A percentile compares a stretch with the other conserved stretches of the same genome.
Evolutionary conservation across 176 grass and related monocot genomes (phyloP).

Genomic region (Elaeis guineensis): DNA sequence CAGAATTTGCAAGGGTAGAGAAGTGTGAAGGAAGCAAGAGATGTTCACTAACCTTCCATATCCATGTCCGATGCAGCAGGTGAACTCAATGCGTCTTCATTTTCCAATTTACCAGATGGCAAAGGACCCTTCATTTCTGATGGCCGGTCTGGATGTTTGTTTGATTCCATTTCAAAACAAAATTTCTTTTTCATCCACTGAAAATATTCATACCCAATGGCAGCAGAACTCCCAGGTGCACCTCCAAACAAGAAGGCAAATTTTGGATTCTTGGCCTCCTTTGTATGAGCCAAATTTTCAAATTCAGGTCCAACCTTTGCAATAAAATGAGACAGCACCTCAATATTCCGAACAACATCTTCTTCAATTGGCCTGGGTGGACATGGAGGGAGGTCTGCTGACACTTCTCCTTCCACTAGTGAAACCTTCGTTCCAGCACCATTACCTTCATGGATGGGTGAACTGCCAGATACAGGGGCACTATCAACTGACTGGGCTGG

Average conservation of each 20-base stretch:
- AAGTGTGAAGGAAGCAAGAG: not conserved
- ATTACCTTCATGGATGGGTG: not conserved
- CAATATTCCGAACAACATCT: constrained; percentile 22
- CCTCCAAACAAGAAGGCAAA: constrained; percentile 14
- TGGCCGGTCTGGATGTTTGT: constrained; percentile 7
- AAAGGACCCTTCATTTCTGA: not conserved
- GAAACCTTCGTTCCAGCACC: not conserved
- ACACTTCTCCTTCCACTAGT: not conserved
- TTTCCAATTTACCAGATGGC: constrained; percentile 13
- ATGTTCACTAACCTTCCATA: constrained; percentile 61
- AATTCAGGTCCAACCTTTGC: constrained; percentile 5
- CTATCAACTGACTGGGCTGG: not conserved
- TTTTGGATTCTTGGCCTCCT: constrained; percentile 8
- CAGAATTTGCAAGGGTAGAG: no score
- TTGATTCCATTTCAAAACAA: not conserved
- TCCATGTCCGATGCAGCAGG: constrained; percentile 79
- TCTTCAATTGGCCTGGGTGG: constrained; percentile 7
- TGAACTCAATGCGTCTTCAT: constrained; percentile 22
- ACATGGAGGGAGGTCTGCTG: not conserved
- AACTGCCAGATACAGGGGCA: not conserved
- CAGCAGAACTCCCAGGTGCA: constrained; percentile 17
- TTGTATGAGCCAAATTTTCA: constrained; percentile 4
- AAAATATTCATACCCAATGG: constrained; percentile 21
- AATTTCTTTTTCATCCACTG: constrained; percentile 19
- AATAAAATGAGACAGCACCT: constrained; percentile 4